Evolutionary conservation across 1,284 basidiomycete species (phyloP).

Genomic region (Moesziomyces globuligerus): DNA sequence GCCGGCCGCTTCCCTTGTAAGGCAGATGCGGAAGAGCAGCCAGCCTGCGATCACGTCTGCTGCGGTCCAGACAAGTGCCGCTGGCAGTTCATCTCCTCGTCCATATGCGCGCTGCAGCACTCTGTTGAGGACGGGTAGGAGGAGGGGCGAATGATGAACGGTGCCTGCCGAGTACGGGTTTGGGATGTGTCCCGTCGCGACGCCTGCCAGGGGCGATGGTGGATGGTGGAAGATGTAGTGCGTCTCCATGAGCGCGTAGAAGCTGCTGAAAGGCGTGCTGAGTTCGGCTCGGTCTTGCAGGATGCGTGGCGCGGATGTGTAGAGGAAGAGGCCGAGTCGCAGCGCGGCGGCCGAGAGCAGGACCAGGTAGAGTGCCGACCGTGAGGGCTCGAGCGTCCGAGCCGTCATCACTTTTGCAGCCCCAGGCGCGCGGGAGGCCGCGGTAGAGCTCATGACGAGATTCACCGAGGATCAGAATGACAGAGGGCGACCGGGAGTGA

Average conservation of each 20-base stretch:
- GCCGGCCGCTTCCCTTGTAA: conserved; percentile 16
- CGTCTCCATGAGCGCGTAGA: conserved; percentile 71
- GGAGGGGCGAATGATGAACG: conserved; percentile 78
- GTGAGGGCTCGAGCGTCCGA: conserved; percentile 18
- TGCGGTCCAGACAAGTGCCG: conserved; percentile 77
- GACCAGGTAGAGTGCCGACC: conserved; percentile 13
- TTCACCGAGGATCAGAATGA: not conserved
- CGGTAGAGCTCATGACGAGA: conserved; percentile 3
- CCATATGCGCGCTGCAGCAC: conserved; percentile 8
- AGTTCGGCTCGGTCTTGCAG: conserved; percentile 75
- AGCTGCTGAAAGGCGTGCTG: conserved; percentile 82
- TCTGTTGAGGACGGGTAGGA: conserved; percentile 72
- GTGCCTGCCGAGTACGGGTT: conserved; percentile 31
- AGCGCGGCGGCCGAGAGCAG: conserved; percentile 40
- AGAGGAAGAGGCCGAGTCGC: conserved; percentile 64
- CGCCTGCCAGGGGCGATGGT: conserved; percentile 15
- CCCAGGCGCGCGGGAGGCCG: conserved; percentile 7
- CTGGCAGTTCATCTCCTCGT: conserved; percentile 68
- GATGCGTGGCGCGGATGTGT: conserved; percentile 59
- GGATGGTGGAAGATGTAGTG: conserved; percentile 35
- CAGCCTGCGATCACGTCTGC: conserved; percentile 73
- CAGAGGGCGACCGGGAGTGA: not conserved
- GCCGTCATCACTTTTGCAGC: conserved; percentile 25
- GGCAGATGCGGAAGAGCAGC: conserved; percentile 42
- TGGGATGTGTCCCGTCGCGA: conserved; percentile 3